phyloP scores from a whole-genome alignment of 306 rosid genomes.

The Dalbergia cochinchinensis region DNA sequence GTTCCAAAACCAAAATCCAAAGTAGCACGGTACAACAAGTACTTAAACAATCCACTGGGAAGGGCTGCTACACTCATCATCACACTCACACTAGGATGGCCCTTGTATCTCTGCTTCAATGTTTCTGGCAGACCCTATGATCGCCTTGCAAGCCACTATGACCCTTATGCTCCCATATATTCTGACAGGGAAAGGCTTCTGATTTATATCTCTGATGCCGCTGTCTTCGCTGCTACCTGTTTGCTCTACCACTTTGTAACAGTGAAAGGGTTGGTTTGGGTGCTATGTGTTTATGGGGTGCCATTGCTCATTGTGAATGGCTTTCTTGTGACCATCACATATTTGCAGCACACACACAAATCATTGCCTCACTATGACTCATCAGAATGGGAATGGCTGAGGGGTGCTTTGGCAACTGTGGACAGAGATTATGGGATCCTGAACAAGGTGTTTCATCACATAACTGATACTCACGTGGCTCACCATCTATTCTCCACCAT shows the following conservation, averaged over 20 bases:
- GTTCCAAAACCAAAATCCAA: constrained; percentile 68
- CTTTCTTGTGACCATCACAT: constrained; percentile 70
- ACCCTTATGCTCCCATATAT: constrained; percentile 76
- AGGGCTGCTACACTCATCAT: constrained; percentile 50
- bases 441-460: constrained; percentile 74
- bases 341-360: constrained; percentile 80
- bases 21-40: constrained; percentile 53
- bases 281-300: constrained; percentile 56
- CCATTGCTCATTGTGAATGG: constrained; percentile 71
- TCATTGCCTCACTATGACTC: constrained; percentile 77
- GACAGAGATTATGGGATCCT: constrained; percentile 79
- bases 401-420: constrained; percentile 74
- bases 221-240: constrained; percentile 45
- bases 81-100: constrained; percentile 78
- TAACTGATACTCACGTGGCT: constrained; percentile 74
- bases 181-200: constrained; percentile 57
- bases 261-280: constrained; percentile 60
- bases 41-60: constrained; percentile 69
- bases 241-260: constrained; percentile 51
- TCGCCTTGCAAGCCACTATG: constrained; percentile 66
- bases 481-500: constrained; percentile 82
- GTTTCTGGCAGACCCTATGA: constrained; percentile 65
- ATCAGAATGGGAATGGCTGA: constrained; percentile 86
- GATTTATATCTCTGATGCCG: constrained; percentile 59
- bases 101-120: constrained; percentile 73